Percentiles rank a stretch among this genome's conserved stretches.
Evolutionary conservation across 192 early-diverging fungal genomes (phyloP).

Genomic region (Gryganskiella cystojenkinii): DNA sequence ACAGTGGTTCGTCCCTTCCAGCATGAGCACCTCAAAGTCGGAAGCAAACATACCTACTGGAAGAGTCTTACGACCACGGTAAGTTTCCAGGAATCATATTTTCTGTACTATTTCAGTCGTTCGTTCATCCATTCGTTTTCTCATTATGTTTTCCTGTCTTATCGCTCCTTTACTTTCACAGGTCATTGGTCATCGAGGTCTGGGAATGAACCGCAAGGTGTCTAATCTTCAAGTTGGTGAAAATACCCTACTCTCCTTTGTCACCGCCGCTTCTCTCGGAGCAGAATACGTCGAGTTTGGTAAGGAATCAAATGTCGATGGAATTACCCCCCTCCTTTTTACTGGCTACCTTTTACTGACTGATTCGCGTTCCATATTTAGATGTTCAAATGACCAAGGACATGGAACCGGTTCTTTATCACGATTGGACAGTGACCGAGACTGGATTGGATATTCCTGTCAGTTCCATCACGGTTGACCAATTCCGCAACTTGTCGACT

Average conservation of each 20-base stretch:
- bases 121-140: neutral
- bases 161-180: conserved; percentile 11
- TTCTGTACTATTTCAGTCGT: neutral
- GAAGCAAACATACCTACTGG: conserved; percentile 67
- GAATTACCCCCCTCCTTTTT: neutral
- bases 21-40: conserved; percentile 65
- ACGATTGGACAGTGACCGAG: conserved; percentile 89
- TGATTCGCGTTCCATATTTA: conserved; percentile 15
- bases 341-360: neutral
- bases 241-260: conserved; percentile 90
- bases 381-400: conserved; percentile 96
- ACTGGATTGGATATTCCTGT: conserved; percentile 77
- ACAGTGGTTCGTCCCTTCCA: conserved; percentile 72
- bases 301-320: conserved; percentile 31
- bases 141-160: neutral
- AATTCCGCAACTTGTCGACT: conserved; percentile 71
- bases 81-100: neutral
- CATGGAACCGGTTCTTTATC: conserved; percentile 87
- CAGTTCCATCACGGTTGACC: conserved; percentile 71
- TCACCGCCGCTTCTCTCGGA: conserved; percentile 84
- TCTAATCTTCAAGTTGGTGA: conserved; percentile 85
- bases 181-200: conserved; percentile 92
- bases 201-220: conserved; percentile 81
- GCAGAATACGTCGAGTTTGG: conserved; percentile 93
- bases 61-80: conserved; percentile 69